Conservation (phyloP, 1,284 basidiomycete species). For the Trichosporon faecale region DNA sequence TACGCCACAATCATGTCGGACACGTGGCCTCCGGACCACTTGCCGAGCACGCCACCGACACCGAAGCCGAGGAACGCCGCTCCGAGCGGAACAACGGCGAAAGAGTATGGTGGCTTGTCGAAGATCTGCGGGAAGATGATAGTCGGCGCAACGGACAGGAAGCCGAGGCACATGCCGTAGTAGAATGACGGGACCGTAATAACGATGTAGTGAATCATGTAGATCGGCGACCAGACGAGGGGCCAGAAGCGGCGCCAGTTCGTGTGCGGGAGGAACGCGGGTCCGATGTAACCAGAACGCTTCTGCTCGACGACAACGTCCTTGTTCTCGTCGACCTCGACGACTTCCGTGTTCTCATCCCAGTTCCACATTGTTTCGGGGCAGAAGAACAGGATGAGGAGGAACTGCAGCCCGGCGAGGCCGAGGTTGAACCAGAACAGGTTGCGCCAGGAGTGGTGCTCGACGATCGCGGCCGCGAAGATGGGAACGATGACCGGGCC, state of each 20-base stretch:
- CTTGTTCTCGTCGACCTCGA: conserved; percentile 1
- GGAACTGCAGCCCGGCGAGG: conserved; percentile 26
- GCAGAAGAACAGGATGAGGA: conserved; percentile 35
- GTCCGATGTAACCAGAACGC: conserved; percentile 25
- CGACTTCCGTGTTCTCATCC: background rate
- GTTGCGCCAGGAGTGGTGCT: conserved; percentile 33
- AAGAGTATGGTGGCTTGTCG: conserved; percentile 42
- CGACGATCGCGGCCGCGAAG: conserved; percentile 41
- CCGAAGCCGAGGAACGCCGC: conserved; percentile 44
- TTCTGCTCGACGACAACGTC: background rate
- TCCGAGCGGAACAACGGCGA: conserved; percentile 39
- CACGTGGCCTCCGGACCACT: conserved; percentile 43
- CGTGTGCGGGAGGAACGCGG: conserved; percentile 45
- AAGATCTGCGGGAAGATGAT: conserved; percentile 44
- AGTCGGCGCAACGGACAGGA: conserved; percentile 44
- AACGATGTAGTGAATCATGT: conserved; percentile 30
- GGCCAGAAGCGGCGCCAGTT: conserved; percentile 37
- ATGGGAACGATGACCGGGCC: conserved; percentile 46
- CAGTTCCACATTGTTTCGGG: conserved; percentile 48
- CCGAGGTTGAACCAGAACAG: conserved; percentile 46
- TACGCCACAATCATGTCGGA: conserved; percentile 40
- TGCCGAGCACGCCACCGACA: conserved; percentile 45
- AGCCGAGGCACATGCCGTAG: conserved; percentile 47
- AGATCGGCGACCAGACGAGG: conserved; percentile 36
- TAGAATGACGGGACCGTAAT: conserved; percentile 41